phyloP scores from a whole-genome alignment of 192 early-diverging fungal species.

The Backusella tarrabulga region DNA sequence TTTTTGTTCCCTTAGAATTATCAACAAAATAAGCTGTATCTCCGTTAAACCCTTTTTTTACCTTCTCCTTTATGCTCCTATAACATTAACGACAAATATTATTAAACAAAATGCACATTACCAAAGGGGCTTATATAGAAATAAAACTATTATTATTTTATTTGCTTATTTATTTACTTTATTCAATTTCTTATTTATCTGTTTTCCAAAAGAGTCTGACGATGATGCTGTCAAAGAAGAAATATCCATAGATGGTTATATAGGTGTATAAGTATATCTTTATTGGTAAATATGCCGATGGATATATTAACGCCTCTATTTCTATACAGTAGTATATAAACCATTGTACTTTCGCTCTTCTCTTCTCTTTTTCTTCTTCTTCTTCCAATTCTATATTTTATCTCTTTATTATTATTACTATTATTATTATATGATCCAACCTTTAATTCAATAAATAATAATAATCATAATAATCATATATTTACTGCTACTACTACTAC shows the following conservation, averaged over 20 bases:
- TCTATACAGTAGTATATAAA: background rate
- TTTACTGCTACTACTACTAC: background rate
- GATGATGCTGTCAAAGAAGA: conserved; percentile 6
- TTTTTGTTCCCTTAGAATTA: background rate
- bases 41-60: background rate
- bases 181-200: background rate
- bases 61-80: background rate
- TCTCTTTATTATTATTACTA: background rate
- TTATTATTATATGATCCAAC: background rate
- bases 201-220: conserved; percentile 3
- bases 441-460: background rate
- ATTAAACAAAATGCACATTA: background rate
- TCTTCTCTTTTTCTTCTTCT: background rate
- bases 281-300: conserved; percentile 1
- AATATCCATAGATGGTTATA: background rate
- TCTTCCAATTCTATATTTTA: background rate
- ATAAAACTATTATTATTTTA: conserved; percentile 1
- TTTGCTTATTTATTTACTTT: background rate
- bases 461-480: background rate
- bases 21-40: background rate
- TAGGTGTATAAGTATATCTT: background rate
- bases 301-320: background rate
- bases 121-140: conserved; percentile 9
- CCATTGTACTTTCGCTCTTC: background rate
- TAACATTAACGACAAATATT: background rate